Percentiles rank a stretch among this genome's conserved stretches.
Conservation (phyloP, 208 protist genomes). For the Balamuthia mandrillaris region DNA sequence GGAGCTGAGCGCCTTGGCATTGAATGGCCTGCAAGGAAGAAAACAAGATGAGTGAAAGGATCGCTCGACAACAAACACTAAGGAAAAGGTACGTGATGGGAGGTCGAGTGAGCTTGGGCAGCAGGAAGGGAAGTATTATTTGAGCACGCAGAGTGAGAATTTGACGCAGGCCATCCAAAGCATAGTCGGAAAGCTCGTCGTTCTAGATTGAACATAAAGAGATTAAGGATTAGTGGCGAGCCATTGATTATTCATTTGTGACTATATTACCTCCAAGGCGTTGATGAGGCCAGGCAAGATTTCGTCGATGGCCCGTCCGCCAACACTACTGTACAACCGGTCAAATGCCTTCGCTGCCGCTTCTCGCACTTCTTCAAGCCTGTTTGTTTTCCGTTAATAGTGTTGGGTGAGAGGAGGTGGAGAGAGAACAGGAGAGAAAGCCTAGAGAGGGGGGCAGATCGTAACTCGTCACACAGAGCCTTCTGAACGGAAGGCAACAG, state of each 20-base stretch:
- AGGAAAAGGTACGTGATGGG: conserved; percentile 57
- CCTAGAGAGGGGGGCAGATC: neutral
- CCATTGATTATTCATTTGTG: neutral
- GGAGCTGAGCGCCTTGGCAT: conserved; percentile 66
- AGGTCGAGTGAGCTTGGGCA: conserved; percentile 64
- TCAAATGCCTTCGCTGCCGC: conserved; percentile 74
- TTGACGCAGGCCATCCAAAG: conserved; percentile 72
- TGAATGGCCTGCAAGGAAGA: conserved; percentile 23
- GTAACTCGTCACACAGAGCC: conserved; percentile 62
- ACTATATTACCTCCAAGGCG: neutral
- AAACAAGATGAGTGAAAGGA: neutral
- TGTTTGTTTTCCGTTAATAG: too few species aligned
- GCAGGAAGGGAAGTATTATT: conserved; percentile 71
- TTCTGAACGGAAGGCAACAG: conserved; percentile 59
- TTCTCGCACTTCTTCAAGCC: conserved; percentile 63
- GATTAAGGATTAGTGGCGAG: neutral
- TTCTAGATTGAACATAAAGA: too few species aligned
- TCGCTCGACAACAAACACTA: neutral
- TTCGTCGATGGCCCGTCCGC: conserved; percentile 68
- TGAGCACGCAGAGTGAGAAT: conserved; percentile 56
- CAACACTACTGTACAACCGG: conserved; percentile 59
- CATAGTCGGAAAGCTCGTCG: neutral
- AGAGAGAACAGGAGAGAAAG: too few species aligned
- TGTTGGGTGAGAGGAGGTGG: neutral
- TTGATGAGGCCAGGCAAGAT: conserved; percentile 59